Conservation (phyloP, 352 stramenopile genomes). For the Globisporangium middletonii region DNA sequence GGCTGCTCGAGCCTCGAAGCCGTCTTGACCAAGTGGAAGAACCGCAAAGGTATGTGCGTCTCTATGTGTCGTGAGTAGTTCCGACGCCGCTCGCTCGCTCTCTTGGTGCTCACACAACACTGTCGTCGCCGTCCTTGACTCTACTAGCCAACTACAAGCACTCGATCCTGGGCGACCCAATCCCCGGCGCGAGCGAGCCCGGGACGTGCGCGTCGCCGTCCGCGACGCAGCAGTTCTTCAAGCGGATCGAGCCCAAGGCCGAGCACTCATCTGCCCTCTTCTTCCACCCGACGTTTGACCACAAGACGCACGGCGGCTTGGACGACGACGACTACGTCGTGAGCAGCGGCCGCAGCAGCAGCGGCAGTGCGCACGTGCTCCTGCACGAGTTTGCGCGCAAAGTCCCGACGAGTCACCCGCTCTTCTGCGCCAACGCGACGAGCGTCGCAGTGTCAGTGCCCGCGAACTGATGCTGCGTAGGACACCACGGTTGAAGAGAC, state of each 20-base stretch:
- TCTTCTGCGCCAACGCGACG: slow-evolving; percentile 4
- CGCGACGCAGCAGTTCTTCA: slow-evolving; percentile 50
- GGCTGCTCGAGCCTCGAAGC: slow-evolving; percentile 71
- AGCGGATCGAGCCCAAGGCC: slow-evolving; percentile 38
- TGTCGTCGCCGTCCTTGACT: not conserved
- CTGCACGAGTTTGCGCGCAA: slow-evolving; percentile 45
- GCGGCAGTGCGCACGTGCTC: slow-evolving; percentile 33
- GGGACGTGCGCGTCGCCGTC: slow-evolving; percentile 14
- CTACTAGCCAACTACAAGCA: slow-evolving; percentile 57
- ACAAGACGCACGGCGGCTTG: slow-evolving; percentile 31
- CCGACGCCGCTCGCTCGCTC: not conserved
- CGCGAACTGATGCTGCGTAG: slow-evolving; percentile 4
- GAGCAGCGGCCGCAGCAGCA: too few relatives aligned
- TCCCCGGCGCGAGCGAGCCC: slow-evolving; percentile 31
- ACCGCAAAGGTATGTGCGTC: slow-evolving; percentile 36
- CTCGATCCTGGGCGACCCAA: slow-evolving; percentile 60
- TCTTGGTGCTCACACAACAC: not conserved
- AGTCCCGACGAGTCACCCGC: slow-evolving; percentile 19
- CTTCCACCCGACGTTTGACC: slow-evolving; percentile 53
- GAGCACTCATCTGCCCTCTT: slow-evolving; percentile 54
- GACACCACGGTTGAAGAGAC: not conserved
- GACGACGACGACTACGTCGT: slow-evolving; percentile 44
- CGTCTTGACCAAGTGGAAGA: slow-evolving; percentile 84
- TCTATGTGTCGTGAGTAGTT: not conserved
- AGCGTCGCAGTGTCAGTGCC: slow-evolving; percentile 2